A percentile compares a stretch with the other conserved stretches of the same genome.
Conservation (phyloP, 495 filamentous ascomycete species). For the Ascobolus immersus region DNA sequence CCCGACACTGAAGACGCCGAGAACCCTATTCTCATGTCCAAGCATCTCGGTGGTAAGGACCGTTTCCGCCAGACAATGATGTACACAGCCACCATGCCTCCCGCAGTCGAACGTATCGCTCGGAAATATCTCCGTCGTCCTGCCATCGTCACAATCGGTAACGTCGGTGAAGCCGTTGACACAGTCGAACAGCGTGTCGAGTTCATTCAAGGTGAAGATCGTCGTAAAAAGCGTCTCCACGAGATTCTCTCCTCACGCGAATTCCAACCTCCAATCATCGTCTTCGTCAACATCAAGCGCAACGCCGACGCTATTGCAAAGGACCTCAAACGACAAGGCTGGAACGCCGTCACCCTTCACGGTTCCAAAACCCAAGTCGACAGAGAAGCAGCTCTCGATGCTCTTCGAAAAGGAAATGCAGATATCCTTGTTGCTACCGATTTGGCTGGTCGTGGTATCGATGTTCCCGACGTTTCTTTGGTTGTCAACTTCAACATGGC, state of each 20-base stretch:
- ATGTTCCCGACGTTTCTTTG: conserved; percentile 78
- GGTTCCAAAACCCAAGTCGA: conserved; percentile 94
- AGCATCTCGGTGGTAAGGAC: conserved; percentile 56
- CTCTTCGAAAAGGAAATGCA: conserved; percentile 48
- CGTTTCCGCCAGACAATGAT: conserved; percentile 98
- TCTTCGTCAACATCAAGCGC: conserved; percentile 99
- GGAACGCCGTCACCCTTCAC: conserved; percentile 72
- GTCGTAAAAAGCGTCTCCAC: conserved; percentile 81
- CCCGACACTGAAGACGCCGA: conserved; percentile 89
- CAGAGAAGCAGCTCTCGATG: conserved; percentile 79
- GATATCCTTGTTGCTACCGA: conserved; percentile 95
- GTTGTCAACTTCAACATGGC: conserved; percentile 99
- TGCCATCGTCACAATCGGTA: conserved; percentile 84
- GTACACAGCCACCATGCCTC: conserved; percentile 98
- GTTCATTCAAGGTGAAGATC: conserved; percentile 76
- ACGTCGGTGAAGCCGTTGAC: conserved; percentile 90
- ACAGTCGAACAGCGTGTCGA: conserved; percentile 96
- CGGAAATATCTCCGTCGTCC: conserved; percentile 86
- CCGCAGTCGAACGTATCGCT: conserved; percentile 80
- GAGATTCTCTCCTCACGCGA: conserved; percentile 73
- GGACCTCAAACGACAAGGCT: conserved; percentile 88
- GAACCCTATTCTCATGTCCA: conserved; percentile 58
- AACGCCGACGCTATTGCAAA: conserved; percentile 91
- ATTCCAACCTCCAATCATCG: conserved; percentile 82
- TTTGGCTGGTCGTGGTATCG: conserved; percentile 90